A percentile compares a stretch with the other conserved stretches of the same genome.
These are phyloP conservation scores for Ramaria rubella DNA, from an alignment of 768 basidiomycete species.

Conservation along the genomic window DNA sequence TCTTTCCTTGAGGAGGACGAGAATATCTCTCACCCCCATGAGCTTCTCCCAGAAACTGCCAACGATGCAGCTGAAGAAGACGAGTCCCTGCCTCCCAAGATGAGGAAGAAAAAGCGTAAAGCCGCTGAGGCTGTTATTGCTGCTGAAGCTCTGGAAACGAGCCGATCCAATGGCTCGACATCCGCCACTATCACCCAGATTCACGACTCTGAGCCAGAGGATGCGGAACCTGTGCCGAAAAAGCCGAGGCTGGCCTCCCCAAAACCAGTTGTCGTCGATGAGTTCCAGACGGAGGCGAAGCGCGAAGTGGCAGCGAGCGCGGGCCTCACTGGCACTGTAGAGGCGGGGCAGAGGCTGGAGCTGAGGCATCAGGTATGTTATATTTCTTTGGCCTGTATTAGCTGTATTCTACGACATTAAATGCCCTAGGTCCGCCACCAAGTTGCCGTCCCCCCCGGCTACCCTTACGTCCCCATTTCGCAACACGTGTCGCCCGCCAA, in stretches of 20 bases:
- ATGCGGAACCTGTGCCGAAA: constrained; percentile 44
- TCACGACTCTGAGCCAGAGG: constrained; percentile 26
- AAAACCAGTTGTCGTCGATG: constrained; percentile 79
- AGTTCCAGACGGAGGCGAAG: constrained; percentile 91
- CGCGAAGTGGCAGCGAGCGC: constrained; percentile 86
- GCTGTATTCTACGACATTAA: no score
- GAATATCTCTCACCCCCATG: not conserved
- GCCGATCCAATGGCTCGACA: constrained; percentile 16
- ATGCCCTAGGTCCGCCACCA: constrained; percentile 75
- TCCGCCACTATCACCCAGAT: constrained; percentile 10
- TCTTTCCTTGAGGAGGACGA: constrained; percentile 53
- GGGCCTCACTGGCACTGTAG: constrained; percentile 71
- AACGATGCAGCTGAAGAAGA: constrained; percentile 32
- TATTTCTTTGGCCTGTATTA: constrained; percentile 2
- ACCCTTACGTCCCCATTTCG: constrained; percentile 84
- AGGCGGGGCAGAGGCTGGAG: constrained; percentile 63
- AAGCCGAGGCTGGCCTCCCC: constrained; percentile 55
- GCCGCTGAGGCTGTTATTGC: constrained; percentile 16
- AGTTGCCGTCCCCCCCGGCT: constrained; percentile 91
- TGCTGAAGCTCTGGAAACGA: constrained; percentile 9
- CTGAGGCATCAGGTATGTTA: constrained; percentile 68
- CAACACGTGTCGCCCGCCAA: constrained; percentile 87
- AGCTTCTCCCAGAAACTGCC: constrained; percentile 16
- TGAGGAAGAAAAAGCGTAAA: constrained; percentile 42
- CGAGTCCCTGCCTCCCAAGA: constrained; percentile 17